These are phyloP conservation scores for Acanthamoeba lenticulata DNA, from an alignment of 208 protist species.

Conservation along the genomic window DNA sequence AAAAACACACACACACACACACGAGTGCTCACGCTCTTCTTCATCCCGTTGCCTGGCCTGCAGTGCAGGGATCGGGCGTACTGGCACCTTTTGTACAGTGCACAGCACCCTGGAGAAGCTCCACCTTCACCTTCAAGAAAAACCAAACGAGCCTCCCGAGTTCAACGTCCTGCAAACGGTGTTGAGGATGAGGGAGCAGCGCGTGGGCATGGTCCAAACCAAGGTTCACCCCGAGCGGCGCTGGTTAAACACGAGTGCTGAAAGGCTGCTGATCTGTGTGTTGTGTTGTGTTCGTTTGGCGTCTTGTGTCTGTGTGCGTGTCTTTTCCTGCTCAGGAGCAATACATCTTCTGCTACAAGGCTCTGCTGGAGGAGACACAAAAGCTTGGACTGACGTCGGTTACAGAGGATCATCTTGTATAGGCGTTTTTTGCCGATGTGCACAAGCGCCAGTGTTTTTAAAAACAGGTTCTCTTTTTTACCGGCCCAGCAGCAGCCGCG, in stretches of 20 bases:
- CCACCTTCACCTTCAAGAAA: constrained; percentile 64
- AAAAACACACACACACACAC: too few species aligned
- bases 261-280: too few species aligned
- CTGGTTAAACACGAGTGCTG: too few species aligned
- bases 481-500: too few species aligned
- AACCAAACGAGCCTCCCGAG: constrained; percentile 51
- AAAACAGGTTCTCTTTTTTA: too few species aligned
- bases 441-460: not conserved
- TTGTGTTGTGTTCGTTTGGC: too few species aligned
- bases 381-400: constrained; percentile 15
- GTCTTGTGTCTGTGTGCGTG: not conserved
- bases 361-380: constrained; percentile 75
- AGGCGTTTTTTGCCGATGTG: not conserved
- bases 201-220: constrained; percentile 83
- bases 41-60: not conserved
- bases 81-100: constrained; percentile 82
- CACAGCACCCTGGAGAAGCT: constrained; percentile 74
- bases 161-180: constrained; percentile 79
- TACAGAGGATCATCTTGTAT: not conserved
- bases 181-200: constrained; percentile 77
- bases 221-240: constrained; percentile 39
- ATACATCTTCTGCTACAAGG: constrained; percentile 79
- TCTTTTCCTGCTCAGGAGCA: constrained; percentile 64
- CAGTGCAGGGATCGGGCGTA: constrained; percentile 83
- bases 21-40: not conserved